Base-by-base conservation (phyloP, 306 rosid species). In the Fragaria nilgerrensis region DNA sequence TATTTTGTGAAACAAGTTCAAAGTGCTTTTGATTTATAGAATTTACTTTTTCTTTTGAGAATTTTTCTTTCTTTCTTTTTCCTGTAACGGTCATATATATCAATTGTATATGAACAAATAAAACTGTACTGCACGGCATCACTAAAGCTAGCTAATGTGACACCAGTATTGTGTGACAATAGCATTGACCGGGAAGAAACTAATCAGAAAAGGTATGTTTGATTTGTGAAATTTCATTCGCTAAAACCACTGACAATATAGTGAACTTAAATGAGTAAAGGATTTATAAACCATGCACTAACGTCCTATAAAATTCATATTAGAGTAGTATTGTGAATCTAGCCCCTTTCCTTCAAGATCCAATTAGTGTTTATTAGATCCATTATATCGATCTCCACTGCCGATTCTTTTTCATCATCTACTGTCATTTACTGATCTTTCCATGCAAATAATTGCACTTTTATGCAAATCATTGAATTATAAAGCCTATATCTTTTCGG, bases 391-490 rank as follows among this genome's bases (percentile, higher is more conserved):
- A 55, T 55, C 49, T 39, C 47, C 48, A 66, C 19, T 41, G 19
- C 47, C 74, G 25, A 20, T 32, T 10, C 29, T 39, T 39, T 64
- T n/a, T 72, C 1, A 61, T 61, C 39, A 23, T 22, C 61, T 52
- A n/a, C 13, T 72, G 66, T 72, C 49, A 72, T 22, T 4, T 72
- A 52, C 66, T 22, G 65, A 32, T 53, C 36, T 73, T 73, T 37
- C 36, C 65, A 43, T 37, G 66, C 76, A 73, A 73, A 73, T 53
- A 44, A 73, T 73, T 73, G 66, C 44, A 52, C 15, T 16, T 34
- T 37, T 34, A 52, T 52, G 41, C 9, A 59, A 25, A 25, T 12
- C 34, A 25, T 25, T 59, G 66, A 5, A 62, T 62, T 27, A 27
- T 29, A 62, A 53, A 50, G 66, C 65, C 50, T 53, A 5, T 17